Conservation (phyloP, 1,139 yeast genomes). For the Pichia sp. region DNA sequence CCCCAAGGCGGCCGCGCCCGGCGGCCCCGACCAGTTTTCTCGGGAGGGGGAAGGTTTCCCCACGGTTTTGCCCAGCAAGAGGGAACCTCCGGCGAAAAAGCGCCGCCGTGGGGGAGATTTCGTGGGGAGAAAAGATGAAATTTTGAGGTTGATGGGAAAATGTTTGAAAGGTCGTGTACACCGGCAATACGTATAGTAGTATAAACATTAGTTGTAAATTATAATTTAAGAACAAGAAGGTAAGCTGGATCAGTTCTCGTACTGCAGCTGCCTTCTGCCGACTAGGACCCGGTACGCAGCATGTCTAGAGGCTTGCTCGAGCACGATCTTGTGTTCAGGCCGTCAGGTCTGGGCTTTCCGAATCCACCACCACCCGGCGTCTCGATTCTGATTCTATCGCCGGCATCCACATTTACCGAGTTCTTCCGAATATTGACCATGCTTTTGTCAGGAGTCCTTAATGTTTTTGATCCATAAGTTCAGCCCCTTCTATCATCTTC, state of each 20-base stretch:
- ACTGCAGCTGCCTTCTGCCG: constrained; percentile 21
- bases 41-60: too few species aligned
- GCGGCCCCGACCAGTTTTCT: too few species aligned
- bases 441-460: constrained; percentile 17
- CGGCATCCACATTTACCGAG: constrained; percentile 32
- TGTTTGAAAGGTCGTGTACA: too few species aligned
- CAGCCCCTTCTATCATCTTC: constrained; percentile 38
- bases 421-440: constrained; percentile 32
- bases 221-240: too few species aligned
- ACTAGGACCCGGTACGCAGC: constrained; percentile 19
- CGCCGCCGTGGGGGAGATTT: too few species aligned
- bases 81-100: too few species aligned
- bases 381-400: constrained; percentile 40
- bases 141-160: too few species aligned
- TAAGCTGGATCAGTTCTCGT: constrained; percentile 19
- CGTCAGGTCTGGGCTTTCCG: constrained; percentile 40
- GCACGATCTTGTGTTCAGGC: constrained; percentile 6
- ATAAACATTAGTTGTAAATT: too few species aligned
- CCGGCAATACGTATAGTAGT: too few species aligned
- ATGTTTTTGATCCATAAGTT: constrained; percentile 36
- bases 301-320: background rate
- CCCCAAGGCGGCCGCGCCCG: too few species aligned
- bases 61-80: too few species aligned
- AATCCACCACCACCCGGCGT: constrained; percentile 55
- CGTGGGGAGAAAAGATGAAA: too few species aligned